Evolutionary conservation across 805 yeast genomes (phyloP).

Genomic region (Metschnikowia dekortorum): DNA sequence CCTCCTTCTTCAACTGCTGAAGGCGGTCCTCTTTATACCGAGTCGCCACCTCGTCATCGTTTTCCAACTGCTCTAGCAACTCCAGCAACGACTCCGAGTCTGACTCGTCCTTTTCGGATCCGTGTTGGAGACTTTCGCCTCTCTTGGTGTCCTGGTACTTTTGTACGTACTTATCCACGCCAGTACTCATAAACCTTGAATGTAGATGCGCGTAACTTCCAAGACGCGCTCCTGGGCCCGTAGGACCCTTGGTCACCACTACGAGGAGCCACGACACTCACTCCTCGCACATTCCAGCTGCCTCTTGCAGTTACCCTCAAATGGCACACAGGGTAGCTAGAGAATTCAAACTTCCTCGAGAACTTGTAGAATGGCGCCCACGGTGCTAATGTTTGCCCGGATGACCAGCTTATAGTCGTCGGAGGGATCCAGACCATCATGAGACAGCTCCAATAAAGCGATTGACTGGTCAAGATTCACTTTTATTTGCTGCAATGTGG

Average conservation of each 20-base stretch:
- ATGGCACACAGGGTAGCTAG: too few relatives aligned
- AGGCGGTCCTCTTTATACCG: conserved; percentile 62
- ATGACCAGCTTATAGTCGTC: conserved; percentile 17
- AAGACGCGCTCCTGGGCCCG: not conserved
- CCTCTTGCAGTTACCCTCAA: too few relatives aligned
- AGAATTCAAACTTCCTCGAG: conserved; percentile 4
- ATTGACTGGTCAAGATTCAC: conserved; percentile 24
- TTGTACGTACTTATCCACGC: conserved; percentile 35
- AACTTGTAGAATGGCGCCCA: conserved; percentile 15
- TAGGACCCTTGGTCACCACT: not conserved
- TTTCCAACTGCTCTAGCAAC: conserved; percentile 38
- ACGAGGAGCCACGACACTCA: not conserved
- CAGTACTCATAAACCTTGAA: conserved; percentile 26
- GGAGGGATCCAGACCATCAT: not conserved
- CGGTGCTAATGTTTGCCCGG: conserved; percentile 14
- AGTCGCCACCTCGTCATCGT: conserved; percentile 34
- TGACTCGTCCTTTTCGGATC: conserved; percentile 35
- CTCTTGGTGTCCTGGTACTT: conserved; percentile 42
- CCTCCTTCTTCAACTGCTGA: conserved; percentile 48
- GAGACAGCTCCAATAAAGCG: conserved; percentile 15
- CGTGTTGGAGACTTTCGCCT: conserved; percentile 9
- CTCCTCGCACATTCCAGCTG: too few relatives aligned
- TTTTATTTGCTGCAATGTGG: conserved; percentile 30
- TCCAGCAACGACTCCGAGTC: conserved; percentile 39
- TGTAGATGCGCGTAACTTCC: not conserved